Base-by-base conservation (phyloP, 106 monocot species). In the Posidonia australis region DNA sequence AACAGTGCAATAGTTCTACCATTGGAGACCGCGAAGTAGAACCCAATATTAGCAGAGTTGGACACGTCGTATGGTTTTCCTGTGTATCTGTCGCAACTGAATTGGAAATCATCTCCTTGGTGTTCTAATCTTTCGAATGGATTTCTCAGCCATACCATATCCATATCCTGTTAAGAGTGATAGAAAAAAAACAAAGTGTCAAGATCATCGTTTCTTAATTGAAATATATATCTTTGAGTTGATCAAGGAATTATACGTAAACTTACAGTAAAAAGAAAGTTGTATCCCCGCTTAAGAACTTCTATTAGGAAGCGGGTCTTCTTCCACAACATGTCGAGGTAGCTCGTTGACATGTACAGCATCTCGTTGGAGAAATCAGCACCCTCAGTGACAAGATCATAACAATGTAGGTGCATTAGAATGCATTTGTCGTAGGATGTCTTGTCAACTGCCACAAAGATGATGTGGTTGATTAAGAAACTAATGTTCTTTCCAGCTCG, bases 191-290 rank as follows among this genome's bases (percentile, higher is more conserved):
- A n/a, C n/a, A n/a, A n/a, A n/a, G n/a, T n/a, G n/a, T n/a, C n/a
- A n/a, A n/a, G n/a, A n/a, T n/a, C n/a, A n/a, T n/a, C n/a, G n/a
- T n/a, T n/a, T n/a, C n/a, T n/a, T n/a, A n/a, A n/a, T n/a, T n/a
- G n/a, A n/a, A n/a, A n/a, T n/a, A n/a, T n/a, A n/a, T n/a, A n/a
- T n/a, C n/a, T n/a, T n/a, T n/a, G n/a, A n/a, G n/a, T n/a, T n/a
- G n/a, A n/a, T n/a, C n/a, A n/a, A n/a, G n/a, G n/a, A n/a, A n/a
- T n/a, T n/a, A n/a, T n/a, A n/a, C n/a, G n/a, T n/a, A n/a, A n/a
- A n/a, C n/a, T 14, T 77, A 88, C 88, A 23, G 89, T 89, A 68
- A 81, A 89, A 10, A 85, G 51, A 73, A 85, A 89, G 77, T 54
- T 82, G 67, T 89, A 85, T 22, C 89, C 84, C 36, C 64, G 79